Evolutionary conservation across 164 flowering plant genomes (phyloP).

Genomic region (Echeveria elegans): DNA sequence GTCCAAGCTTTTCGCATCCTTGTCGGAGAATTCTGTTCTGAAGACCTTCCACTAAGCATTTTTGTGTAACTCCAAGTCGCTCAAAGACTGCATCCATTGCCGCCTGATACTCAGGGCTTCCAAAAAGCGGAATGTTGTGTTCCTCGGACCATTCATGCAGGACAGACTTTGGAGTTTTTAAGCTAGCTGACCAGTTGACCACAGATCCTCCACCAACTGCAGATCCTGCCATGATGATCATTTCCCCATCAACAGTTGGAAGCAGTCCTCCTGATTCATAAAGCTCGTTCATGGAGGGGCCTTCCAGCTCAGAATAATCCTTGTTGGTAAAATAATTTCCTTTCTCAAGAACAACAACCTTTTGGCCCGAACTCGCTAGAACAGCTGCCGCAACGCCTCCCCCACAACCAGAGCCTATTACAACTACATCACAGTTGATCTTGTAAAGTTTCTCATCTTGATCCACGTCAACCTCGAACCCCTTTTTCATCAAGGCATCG

Average conservation of each 20-base stretch:
- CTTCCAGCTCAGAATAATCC: conserved; percentile 32
- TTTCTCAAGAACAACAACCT: conserved; percentile 32
- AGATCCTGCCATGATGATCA: conserved; percentile 27
- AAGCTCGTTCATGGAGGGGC: conserved; percentile 22
- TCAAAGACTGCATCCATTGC: conserved; percentile 63
- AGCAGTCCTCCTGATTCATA: conserved; percentile 26
- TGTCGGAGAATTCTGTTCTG: conserved; percentile 53
- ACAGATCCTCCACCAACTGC: conserved; percentile 41
- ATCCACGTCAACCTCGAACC: conserved; percentile 20
- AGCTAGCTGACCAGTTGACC: conserved; percentile 33
- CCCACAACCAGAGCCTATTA: conserved; percentile 35
- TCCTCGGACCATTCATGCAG: conserved; percentile 28
- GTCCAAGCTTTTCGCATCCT: conserved; percentile 62
- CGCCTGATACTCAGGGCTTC: conserved; percentile 25
- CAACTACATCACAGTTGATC: conserved; percentile 28
- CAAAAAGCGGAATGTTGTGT: conserved; percentile 20
- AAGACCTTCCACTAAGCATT: conserved; percentile 43
- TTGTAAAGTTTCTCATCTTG: conserved; percentile 11
- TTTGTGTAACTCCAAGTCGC: conserved; percentile 54
- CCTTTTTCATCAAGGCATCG: conserved; percentile 19
- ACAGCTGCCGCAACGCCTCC: conserved; percentile 42
- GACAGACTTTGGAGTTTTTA: conserved; percentile 25
- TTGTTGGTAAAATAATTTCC: conserved; percentile 24
- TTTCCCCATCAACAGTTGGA: conserved; percentile 23
- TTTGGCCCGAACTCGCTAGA: conserved; percentile 26